Base-by-base conservation (phyloP, 2,329 filamentous ascomycete species). In the Cytospora leucostoma region DNA sequence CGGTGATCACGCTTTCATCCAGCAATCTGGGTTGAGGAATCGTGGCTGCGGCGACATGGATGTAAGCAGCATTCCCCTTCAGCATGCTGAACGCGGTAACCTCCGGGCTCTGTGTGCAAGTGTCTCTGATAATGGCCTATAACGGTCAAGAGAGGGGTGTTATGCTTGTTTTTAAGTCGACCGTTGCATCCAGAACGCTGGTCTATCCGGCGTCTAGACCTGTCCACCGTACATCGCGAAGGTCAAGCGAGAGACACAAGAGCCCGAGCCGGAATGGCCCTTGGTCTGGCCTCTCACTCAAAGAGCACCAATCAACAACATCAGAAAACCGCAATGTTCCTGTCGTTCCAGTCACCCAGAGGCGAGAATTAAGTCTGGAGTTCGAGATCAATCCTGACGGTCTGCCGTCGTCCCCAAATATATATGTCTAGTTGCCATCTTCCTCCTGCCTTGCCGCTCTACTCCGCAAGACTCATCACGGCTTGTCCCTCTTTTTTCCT, bases 31-130 rank as follows among this genome's bases (percentile, higher is more conserved):
- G 7, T 10, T 61, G 32, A 38, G 59, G 49, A 38, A 61, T 61
- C 51, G 37, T 27, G 21, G 15, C 5, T 37, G 2, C 8, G 17
- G 13, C 7, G 21, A 35, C 33, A 44, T 44, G 44, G 52, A 62
- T 62, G 17, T 62, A 21, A 32, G 38, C 32, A 38, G 47, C 54
- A 62, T 62, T 62, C 60, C 60, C 44, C 34, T 4, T 57, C 52
- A 3, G 5, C n/a, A 21, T 47, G 59, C 51, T 54, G 59, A 44
- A 61, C 44, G 53, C 38, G 47, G 32, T 13, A 37, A 32, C 11
- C 51, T 49, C 32, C 38, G 35, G 35, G 37, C 34, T 27, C 21
- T 21, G 51, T n/a, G 21, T 34, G 59, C 33, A 44, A 12, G 17
- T 61, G 59, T 61, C 59, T 61, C 59, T 55, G 33, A 21, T 19